Evolutionary conservation across 2,329 filamentous ascomycete genomes (phyloP), one percentile per base, ranked within the genome.

Genomic region (Ploettnerulaceae sp.): DNA sequence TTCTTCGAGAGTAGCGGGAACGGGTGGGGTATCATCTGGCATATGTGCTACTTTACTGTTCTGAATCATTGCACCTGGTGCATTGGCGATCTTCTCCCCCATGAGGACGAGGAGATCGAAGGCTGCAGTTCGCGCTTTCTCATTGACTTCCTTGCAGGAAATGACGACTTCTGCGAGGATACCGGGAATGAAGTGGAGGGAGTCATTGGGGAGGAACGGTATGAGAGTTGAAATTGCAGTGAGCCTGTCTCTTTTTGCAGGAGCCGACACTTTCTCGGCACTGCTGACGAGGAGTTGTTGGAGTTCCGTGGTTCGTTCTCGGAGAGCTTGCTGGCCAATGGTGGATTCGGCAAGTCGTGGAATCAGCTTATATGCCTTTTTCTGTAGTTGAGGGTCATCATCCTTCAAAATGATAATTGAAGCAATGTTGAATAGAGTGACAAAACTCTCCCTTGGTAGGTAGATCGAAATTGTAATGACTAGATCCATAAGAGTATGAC

Each of bases 361-460:
- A 40, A 98, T 94, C 41, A 98, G 78, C 72, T 97, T 97, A 73
- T 98, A 98, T 0, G 93, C 91, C 70, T 98, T 98, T 79, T 98
- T 98, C 67, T 97, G 91, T 26, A 98, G 72, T 66, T 97, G 91
- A 7, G 91, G 86, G 62, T 97, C 91, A 28, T 86, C 77, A 46
- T 85, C 76, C 61, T 84, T 87, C 64, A 84, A 82, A 56, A 97
- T 83, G 47, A 96, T 84, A 20, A 88, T 76, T 0, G 86, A 76
- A 0, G 91, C 87, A 62, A 97, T 90, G 57, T 83, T 83, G 69
- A 98, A 97, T 2, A 98, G 77, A 4, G 84, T 77, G 14, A 77
- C 74, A 56, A 95, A 96, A 67, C 88, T 94, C 44, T 90, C 82
- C 29, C 89, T 76, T 1, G 93, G 90, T 6, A 98, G 77, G 62